These are phyloP conservation scores for Theobroma cacao DNA, from an alignment of 345 rosid genomes.

Conservation along the genomic window DNA sequence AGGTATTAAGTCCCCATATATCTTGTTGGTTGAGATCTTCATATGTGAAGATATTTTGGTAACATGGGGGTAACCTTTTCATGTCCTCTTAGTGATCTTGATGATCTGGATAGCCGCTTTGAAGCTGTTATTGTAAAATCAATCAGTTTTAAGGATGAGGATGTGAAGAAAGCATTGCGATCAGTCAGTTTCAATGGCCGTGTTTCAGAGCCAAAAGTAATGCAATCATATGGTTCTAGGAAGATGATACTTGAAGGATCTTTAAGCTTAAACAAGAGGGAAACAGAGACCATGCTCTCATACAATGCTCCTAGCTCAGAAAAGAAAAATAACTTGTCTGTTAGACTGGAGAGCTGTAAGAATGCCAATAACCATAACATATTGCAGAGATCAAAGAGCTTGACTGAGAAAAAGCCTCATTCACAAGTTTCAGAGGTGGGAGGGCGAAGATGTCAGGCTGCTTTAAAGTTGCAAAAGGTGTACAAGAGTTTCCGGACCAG, in stretches of 20 bases:
- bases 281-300: conserved; percentile 19
- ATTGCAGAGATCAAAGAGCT: conserved; percentile 19
- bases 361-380: conserved; percentile 21
- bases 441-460: conserved; percentile 49
- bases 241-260: conserved; percentile 26
- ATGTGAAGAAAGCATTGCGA: conserved; percentile 28
- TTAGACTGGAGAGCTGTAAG: conserved; percentile 25
- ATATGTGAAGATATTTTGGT: conserved; percentile 1
- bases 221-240: conserved; percentile 30
- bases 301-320: conserved; percentile 30
- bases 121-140: conserved; percentile 30
- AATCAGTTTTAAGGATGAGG: conserved; percentile 21
- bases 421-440: conserved; percentile 9
- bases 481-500: conserved; percentile 91
- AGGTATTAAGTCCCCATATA: conserved; percentile 18
- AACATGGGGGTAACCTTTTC: conserved; percentile 33
- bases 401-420: conserved; percentile 7
- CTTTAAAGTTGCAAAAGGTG: conserved; percentile 80
- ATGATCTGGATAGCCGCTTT: conserved; percentile 26
- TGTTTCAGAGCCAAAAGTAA: conserved; percentile 29
- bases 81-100: conserved; percentile 26
- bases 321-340: conserved; percentile 24
- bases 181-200: conserved; percentile 41
- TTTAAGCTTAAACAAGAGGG: conserved; percentile 34
- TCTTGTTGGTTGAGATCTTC: conserved; percentile 18